Conservation (phyloP, 768 basidiomycete species). For the Phylloporus rhodoxanthus region DNA sequence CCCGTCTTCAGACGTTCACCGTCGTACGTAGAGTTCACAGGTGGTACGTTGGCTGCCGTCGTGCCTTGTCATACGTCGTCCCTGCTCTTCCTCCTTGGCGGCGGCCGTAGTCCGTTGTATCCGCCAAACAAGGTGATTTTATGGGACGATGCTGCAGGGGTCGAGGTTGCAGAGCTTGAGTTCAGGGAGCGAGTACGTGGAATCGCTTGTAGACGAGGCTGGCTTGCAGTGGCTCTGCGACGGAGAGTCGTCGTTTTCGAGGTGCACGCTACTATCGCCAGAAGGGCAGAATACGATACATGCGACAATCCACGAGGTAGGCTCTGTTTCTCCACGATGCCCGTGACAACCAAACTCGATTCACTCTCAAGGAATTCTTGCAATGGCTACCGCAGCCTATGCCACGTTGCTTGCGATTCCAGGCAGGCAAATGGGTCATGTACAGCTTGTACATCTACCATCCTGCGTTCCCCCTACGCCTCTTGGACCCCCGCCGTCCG, state of each 20-base stretch:
- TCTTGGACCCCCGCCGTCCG: slow-evolving; percentile 49
- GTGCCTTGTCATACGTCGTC: slow-evolving; percentile 79
- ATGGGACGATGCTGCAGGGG: slow-evolving; percentile 77
- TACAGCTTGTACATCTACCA: slow-evolving; percentile 80
- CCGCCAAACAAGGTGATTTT: slow-evolving; percentile 89
- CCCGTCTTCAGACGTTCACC: slow-evolving; percentile 13
- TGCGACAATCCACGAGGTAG: slow-evolving; percentile 79
- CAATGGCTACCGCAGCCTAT: slow-evolving; percentile 70
- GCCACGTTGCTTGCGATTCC: slow-evolving; percentile 83
- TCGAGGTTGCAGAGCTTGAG: slow-evolving; percentile 82
- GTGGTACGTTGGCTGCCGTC: slow-evolving; percentile 71
- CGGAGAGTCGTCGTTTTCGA: slow-evolving; percentile 76
- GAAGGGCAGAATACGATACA: slow-evolving; percentile 80
- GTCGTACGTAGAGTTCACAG: slow-evolving; percentile 54
- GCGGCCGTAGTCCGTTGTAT: slow-evolving; percentile 82
- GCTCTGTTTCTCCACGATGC: slow-evolving; percentile 15
- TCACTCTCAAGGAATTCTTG: slow-evolving; percentile 58
- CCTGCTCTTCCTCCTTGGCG: slow-evolving; percentile 80
- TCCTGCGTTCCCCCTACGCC: slow-evolving; percentile 62
- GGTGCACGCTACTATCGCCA: slow-evolving; percentile 53
- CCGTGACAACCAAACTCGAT: slow-evolving; percentile 2
- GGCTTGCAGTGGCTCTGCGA: slow-evolving; percentile 78
- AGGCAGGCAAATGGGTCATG: slow-evolving; percentile 81
- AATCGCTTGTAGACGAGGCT: slow-evolving; percentile 72
- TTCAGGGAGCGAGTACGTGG: slow-evolving; percentile 82